Evolutionary conservation across 768 basidiomycete species (phyloP).

Genomic region (Suillus plorans): DNA sequence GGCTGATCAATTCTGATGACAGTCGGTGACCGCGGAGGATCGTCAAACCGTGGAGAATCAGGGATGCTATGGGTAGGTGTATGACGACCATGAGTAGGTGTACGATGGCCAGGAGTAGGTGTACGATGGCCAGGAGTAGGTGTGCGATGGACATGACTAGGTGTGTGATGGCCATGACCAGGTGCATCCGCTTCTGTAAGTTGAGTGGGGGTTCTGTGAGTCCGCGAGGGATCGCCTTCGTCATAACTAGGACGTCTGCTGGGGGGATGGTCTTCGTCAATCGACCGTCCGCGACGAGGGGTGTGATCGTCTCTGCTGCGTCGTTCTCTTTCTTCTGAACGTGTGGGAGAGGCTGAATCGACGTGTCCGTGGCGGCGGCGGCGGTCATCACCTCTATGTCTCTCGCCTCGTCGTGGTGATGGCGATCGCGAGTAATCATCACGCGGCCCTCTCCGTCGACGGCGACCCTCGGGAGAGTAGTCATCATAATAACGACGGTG

Average conservation of each 20-base stretch:
- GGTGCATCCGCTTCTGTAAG: constrained; percentile 10
- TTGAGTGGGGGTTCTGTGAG: constrained; percentile 7
- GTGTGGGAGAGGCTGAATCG: neutral
- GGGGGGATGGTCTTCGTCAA: constrained; percentile 16
- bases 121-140: constrained; percentile 2
- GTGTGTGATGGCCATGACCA: neutral
- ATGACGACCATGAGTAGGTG: constrained; percentile 3
- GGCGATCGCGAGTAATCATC: constrained; percentile 2
- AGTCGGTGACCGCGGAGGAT: constrained; percentile 25
- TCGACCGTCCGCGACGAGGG: constrained; percentile 12
- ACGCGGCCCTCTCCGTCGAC: constrained; percentile 6
- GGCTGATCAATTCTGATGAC: constrained; percentile 26
- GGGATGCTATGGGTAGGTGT: neutral
- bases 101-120: constrained; percentile 2
- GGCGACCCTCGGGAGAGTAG: constrained; percentile 12
- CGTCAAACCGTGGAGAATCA: constrained; percentile 11
- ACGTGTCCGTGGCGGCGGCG: neutral
- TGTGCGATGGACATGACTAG: constrained; percentile 1
- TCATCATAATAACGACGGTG: neutral
- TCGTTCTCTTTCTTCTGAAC: neutral
- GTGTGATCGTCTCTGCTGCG: neutral
- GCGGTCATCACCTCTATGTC: neutral
- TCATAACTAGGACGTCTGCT: constrained; percentile 10
- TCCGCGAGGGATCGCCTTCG: constrained; percentile 14
- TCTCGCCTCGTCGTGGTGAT: neutral